Evolutionary conservation across 2,329 filamentous ascomycete species (phyloP).

Genomic region (Colletotrichum graminicola): DNA sequence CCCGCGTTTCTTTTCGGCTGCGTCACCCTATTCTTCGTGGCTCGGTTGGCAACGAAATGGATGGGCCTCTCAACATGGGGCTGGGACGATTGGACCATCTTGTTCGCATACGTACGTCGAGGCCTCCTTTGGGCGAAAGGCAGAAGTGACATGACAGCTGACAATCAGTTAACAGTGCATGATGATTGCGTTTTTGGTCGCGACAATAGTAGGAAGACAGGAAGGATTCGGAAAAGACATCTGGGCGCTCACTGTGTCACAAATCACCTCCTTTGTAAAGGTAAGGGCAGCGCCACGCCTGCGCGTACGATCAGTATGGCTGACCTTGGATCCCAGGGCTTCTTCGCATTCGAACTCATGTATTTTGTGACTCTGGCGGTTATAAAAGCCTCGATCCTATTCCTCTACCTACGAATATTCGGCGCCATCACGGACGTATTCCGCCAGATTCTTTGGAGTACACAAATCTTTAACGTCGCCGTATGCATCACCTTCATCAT

Average conservation of each 20-base stretch:
- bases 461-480: conserved; percentile 34
- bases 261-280: conserved; percentile 21
- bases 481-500: conserved; percentile 49
- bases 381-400: conserved; percentile 52
- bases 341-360: conserved; percentile 34
- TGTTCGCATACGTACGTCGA: conserved; percentile 24
- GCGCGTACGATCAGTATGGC: neutral
- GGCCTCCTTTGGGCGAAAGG: neutral
- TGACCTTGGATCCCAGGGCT: neutral
- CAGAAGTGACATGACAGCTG: neutral
- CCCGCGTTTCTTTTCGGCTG: conserved; percentile 6
- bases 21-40: conserved; percentile 10
- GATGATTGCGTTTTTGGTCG: conserved; percentile 32
- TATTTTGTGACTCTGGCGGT: conserved; percentile 52
- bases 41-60: conserved; percentile 20
- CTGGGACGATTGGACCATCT: conserved; percentile 31
- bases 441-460: conserved; percentile 44
- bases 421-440: conserved; percentile 48
- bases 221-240: conserved; percentile 31
- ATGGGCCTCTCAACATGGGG: conserved; percentile 28
- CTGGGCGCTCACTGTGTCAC: conserved; percentile 18
- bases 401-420: conserved; percentile 54
- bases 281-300: neutral
- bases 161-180: neutral
- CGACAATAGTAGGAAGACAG: neutral